These are phyloP conservation scores for Xylaria sp. DNA, from an alignment of 2,329 filamentous ascomycete species.

Conservation along the genomic window DNA sequence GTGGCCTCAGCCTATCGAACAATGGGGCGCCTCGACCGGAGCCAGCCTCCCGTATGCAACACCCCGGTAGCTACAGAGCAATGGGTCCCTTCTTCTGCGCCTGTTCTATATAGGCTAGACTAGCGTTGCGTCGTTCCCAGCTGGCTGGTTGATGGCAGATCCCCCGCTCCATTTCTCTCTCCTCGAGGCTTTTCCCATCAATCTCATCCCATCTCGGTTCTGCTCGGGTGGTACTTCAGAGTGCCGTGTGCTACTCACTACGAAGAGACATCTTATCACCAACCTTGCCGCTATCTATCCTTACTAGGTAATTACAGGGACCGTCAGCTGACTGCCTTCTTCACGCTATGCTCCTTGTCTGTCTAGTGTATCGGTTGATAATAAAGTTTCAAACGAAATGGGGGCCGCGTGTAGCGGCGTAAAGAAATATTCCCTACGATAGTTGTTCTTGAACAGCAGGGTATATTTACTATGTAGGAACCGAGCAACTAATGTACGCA, in stretches of 20 bases:
- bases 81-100: not conserved
- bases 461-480: not conserved
- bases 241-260: conserved; percentile 15
- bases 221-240: conserved; percentile 15
- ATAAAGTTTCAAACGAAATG: conserved; percentile 2
- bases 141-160: conserved; percentile 48
- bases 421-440: not conserved
- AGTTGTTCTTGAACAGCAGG: not conserved
- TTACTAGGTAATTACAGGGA: conserved; percentile 4
- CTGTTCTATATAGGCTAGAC: not conserved
- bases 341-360: conserved; percentile 11
- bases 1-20: conserved; percentile 30
- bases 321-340: conserved; percentile 24
- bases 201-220: conserved; percentile 22
- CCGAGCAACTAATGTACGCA: not conserved
- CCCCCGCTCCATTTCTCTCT: conserved; percentile 38
- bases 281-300: not conserved
- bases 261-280: conserved; percentile 5
- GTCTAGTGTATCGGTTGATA: not conserved
- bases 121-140: conserved; percentile 43
- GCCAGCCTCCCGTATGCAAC: conserved; percentile 32
- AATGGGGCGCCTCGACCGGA: conserved; percentile 33
- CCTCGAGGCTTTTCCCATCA: conserved; percentile 31
- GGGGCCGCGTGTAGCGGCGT: not conserved
- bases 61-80: conserved; percentile 23